Evolutionary conservation across 208 protist species (phyloP).

Genomic region (Spironucleus salmonicida): DNA sequence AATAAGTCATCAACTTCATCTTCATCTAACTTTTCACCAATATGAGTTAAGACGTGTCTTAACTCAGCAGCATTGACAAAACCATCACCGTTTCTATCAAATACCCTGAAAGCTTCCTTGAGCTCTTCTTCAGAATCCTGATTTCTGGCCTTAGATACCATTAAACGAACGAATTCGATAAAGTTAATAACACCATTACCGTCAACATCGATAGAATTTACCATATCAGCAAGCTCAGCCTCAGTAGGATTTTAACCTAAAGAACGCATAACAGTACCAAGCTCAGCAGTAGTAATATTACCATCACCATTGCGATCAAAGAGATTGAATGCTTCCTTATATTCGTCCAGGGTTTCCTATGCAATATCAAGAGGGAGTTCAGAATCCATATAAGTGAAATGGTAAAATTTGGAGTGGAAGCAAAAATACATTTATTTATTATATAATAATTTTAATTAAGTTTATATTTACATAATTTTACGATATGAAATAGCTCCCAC

Average conservation of each 20-base stretch:
- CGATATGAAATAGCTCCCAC: too few relatives aligned
- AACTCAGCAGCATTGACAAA: constrained; percentile 69
- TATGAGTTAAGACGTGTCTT: constrained; percentile 64
- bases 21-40: constrained; percentile 65
- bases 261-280: constrained; percentile 91
- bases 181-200: constrained; percentile 50
- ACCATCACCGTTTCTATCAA: constrained; percentile 74
- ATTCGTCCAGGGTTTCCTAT: constrained; percentile 86
- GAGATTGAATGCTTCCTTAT: constrained; percentile 94
- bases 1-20: constrained; percentile 66
- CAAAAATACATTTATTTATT: too few relatives aligned
- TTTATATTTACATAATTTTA: too few relatives aligned
- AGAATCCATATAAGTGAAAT: neutral
- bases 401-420: neutral
- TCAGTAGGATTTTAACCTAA: constrained; percentile 81
- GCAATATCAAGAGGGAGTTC: constrained; percentile 55
- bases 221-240: constrained; percentile 49
- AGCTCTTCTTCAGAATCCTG: constrained; percentile 69
- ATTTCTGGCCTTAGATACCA: constrained; percentile 48
- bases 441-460: too few relatives aligned
- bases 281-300: constrained; percentile 76
- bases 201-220: constrained; percentile 47
- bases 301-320: constrained; percentile 95
- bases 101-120: constrained; percentile 66
- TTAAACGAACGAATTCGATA: constrained; percentile 48